Evolutionary conservation across 73 alveolate genomes (phyloP), one percentile per base, ranked within the genome.

Genomic region (Urostyla sp.): DNA sequence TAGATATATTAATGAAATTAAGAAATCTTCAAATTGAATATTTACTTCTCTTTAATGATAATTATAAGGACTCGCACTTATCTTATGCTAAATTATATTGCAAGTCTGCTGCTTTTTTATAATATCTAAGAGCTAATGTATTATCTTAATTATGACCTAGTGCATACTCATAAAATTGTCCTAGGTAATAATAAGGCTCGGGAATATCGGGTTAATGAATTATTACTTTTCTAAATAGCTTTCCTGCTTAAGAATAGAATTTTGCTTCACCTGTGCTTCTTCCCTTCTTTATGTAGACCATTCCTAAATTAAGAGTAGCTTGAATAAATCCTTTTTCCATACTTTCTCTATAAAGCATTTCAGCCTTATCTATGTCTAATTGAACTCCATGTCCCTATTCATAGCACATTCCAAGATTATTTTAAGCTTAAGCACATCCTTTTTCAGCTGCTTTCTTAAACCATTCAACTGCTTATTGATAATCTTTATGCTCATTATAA

Each of bases 361-460:
- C 46, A 16, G 98, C 98, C 72, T 78, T 51, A n/a, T 78, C 86
- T 44, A 56, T 50, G 75, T 87, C 89, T 63, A 45, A 48, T 23
- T 93, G 90, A 0, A 85, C 87, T 2, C 98, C 98, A 28, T 81
- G 59, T 18, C 98, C 98, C 23, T 63, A 82, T 77, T 93, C 98
- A 83, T 83, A 93, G 75, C 98, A 93, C 35, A 89, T 87, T 0
- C 95, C 98, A 7, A 90, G 87, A 73, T 93, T 93, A 84, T 93
- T 93, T 21, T 90, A 20, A 36, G 95, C 94, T 56, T 84, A 88
- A 11, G 73, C 66, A 59, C 79, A 90, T 0, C 98, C 98, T 45
- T 84, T 83, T 28, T 85, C 85, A 34, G 95, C 89, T 0, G 96
- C 92, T 66, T 80, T 67, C 72, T 45, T 87, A 87, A 87, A 93